phyloP scores from a whole-genome alignment of 345 rosid species.

The Aquilaria malaccensis region DNA sequence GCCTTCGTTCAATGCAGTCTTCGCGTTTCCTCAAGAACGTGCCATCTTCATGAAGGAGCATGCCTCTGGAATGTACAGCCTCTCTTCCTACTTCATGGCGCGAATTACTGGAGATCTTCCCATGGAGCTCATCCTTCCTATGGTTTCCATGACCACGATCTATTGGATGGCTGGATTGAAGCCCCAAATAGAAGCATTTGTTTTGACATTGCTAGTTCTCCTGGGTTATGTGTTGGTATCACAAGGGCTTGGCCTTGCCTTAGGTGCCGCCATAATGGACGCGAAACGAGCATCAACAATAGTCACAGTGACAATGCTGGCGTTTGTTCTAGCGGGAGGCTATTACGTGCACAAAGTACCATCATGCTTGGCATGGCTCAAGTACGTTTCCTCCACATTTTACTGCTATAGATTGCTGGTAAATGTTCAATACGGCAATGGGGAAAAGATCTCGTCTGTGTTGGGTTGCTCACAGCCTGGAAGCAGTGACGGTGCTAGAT shows the following conservation, averaged over 20 bases:
- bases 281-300: conserved; percentile 86
- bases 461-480: conserved; percentile 39
- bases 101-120: conserved; percentile 75
- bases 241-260: conserved; percentile 78
- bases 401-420: conserved; percentile 65
- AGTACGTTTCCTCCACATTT: conserved; percentile 66
- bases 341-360: conserved; percentile 84
- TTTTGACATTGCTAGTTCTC: conserved; percentile 47
- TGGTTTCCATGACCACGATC: conserved; percentile 46
- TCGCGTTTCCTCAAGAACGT: conserved; percentile 90
- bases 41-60: conserved; percentile 67
- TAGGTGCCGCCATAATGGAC: conserved; percentile 89
- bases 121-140: conserved; percentile 87
- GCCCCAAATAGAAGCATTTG: conserved; percentile 41
- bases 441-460: conserved; percentile 31
- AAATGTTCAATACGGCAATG: conserved; percentile 56
- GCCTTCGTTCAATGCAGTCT: conserved; percentile 77
- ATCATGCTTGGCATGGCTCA: conserved; percentile 62
- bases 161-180: conserved; percentile 89
- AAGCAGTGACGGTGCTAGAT: conserved; percentile 20
- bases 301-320: conserved; percentile 81
- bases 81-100: conserved; percentile 89
- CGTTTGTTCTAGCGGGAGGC: conserved; percentile 79
- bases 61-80: conserved; percentile 86
- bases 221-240: conserved; percentile 77